Evolutionary conservation across 2,329 filamentous ascomycete species (phyloP).

Genomic region (Chlorencoelia australis): DNA sequence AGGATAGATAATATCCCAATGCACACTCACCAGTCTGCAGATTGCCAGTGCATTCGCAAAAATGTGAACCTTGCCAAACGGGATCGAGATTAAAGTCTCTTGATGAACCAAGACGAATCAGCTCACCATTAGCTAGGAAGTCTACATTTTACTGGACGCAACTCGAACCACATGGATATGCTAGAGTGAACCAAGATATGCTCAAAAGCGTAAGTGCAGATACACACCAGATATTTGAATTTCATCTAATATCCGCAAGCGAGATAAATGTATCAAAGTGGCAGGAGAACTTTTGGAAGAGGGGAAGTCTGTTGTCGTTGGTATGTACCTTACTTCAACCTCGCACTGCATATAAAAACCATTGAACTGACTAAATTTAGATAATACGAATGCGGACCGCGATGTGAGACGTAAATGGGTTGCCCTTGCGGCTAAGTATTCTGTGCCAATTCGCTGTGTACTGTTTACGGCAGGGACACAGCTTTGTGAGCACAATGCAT

Average conservation of each 20-base stretch:
- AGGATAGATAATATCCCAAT: too few relatives aligned
- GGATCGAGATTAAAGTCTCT: too few relatives aligned
- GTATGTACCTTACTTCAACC: conserved; percentile 40
- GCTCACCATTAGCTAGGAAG: too few relatives aligned
- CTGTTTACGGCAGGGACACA: conserved; percentile 65
- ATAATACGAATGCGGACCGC: conserved; percentile 88
- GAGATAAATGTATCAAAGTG: conserved; percentile 60
- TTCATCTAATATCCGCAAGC: conserved; percentile 24
- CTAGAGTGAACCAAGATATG: conserved; percentile 81
- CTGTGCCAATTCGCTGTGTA: conserved; percentile 72
- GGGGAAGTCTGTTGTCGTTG: conserved; percentile 64
- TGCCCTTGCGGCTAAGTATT: conserved; percentile 56
- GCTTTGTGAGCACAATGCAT: conserved; percentile 72
- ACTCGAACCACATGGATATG: conserved; percentile 69
- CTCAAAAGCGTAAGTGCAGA: conserved; percentile 56
- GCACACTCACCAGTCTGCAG: too few relatives aligned
- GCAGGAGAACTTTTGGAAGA: conserved; percentile 55
- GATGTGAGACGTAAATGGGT: conserved; percentile 74
- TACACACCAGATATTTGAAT: conserved; percentile 1
- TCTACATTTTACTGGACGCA: conserved; percentile 80
- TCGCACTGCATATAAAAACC: conserved; percentile 7
- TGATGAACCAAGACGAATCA: too few relatives aligned
- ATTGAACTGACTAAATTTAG: conserved; percentile 34
- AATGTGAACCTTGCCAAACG: too few relatives aligned
- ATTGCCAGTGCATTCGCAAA: too few relatives aligned